phyloP scores from a whole-genome alignment of 2,329 filamentous ascomycete species.

The Fonsecaea pedrosoi region DNA sequence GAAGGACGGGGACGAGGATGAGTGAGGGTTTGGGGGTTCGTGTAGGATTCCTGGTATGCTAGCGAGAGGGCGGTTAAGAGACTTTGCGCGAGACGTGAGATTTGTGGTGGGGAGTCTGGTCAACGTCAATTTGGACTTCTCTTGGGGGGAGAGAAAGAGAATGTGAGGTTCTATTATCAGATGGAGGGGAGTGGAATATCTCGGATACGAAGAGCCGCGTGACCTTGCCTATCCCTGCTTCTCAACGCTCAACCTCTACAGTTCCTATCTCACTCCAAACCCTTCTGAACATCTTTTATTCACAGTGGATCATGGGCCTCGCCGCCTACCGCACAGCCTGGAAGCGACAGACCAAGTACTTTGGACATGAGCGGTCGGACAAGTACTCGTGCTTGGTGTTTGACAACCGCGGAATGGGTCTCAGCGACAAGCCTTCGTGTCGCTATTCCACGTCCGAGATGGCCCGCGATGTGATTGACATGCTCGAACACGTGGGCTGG shows the following conservation, averaged over 20 bases:
- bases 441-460: slow-evolving; percentile 85
- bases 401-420: slow-evolving; percentile 86
- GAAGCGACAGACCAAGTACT: slow-evolving; percentile 83
- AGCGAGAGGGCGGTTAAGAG: background rate
- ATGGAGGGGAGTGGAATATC: background rate
- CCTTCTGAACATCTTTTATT: slow-evolving; percentile 13
- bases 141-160: no score
- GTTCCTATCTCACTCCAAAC: slow-evolving; percentile 2
- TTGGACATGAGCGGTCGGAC: slow-evolving; percentile 71
- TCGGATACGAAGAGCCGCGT: background rate
- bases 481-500: slow-evolving; percentile 74
- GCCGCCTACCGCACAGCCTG: slow-evolving; percentile 72
- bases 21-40: no score
- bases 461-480: slow-evolving; percentile 77
- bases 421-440: slow-evolving; percentile 75
- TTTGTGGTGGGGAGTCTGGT: background rate
- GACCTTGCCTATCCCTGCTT: background rate
- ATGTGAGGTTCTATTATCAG: no score
- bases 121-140: background rate
- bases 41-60: no score
- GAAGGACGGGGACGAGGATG: no score
- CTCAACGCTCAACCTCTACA: background rate
- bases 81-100: background rate
- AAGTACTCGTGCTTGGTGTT: slow-evolving; percentile 76
- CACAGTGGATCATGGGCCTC: slow-evolving; percentile 80